Evolutionary conservation across 441 rosid species (phyloP), one percentile per base, ranked within the genome.

Genomic region (Breynia disticha): DNA sequence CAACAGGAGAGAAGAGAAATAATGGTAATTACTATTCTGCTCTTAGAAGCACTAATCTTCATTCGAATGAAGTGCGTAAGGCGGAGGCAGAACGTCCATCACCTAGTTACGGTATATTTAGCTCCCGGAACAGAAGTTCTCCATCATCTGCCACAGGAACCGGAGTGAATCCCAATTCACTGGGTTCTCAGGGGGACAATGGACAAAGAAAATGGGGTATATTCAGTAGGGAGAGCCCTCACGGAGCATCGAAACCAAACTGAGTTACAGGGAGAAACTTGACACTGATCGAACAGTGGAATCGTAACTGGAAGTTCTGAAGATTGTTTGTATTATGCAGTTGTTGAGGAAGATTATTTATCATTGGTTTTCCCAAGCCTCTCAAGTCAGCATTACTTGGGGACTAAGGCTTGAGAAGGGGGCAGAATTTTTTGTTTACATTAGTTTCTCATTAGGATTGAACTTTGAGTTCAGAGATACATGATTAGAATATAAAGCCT

Each of bases 51-150:
- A n/a, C 46, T 3, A 53, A 35, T 55, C 59, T 58, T 48, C 65
- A 69, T 62, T 63, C 69, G 18, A 41, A 57, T 68, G 70, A 62
- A 50, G 46, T 56, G 63, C 69, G 45, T 18, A 63, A 64, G 50
- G 78, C 59, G 52, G 73, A 55, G 54, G 67, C 52, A 1, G 11
- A 52, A 47, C 41, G 46, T 56, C 39, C 74, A 14, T 43, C 66
- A 16, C 62, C 73, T 39, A 55, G 84, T 67, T 84, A 64, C 67
- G 94, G 95, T 45, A 67, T 73, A 41, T 81, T 84, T 67, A 81
- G 88, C 62, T 61, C 67, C 55, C 50, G 72, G 10, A 72, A 59
- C 28, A 54, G 67, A 20, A 73, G 62, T 61, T 19, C 50, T 28
- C 60, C 67, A 3, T 50, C 19, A 63, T 38, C 67, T n/a, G n/a